Conservation (phyloP, 2,329 filamentous ascomycete genomes). For the Torrubiella hemipterigena region DNA sequence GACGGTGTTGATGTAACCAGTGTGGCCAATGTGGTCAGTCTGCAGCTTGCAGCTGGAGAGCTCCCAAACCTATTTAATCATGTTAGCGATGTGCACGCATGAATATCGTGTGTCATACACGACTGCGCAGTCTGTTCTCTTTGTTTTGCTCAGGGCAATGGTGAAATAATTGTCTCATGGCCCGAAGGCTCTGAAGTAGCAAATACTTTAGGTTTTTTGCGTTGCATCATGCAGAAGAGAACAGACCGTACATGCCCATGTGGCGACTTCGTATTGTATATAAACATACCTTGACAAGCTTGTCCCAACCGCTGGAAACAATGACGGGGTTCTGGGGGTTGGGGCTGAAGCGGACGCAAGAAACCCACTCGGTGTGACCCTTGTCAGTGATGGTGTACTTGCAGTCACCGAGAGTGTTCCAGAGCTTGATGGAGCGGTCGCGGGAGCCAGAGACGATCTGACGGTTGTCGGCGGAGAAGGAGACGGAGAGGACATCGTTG, state of each 20-base stretch:
- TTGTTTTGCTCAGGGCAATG: conserved; percentile 79
- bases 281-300: conserved; percentile 93
- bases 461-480: conserved; percentile 99
- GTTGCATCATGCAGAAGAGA: conserved; percentile 64
- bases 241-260: neutral
- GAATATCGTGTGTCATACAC: conserved; percentile 8
- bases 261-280: conserved; percentile 1
- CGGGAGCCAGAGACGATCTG: conserved; percentile 98
- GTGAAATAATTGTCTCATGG: conserved; percentile 93
- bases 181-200: conserved; percentile 99
- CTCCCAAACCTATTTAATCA: conserved; percentile 74
- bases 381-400: conserved; percentile 99
- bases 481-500: conserved; percentile 99
- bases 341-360: conserved; percentile 97
- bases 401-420: conserved; percentile 99
- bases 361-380: conserved; percentile 99
- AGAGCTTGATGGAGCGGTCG: conserved; percentile 98
- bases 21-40: conserved; percentile 99
- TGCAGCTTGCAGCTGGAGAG: conserved; percentile 98
- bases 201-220: conserved; percentile 88
- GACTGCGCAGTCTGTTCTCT: too few relatives aligned
- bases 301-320: conserved; percentile 97
- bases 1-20: conserved; percentile 99
- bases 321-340: conserved; percentile 99
- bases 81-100: conserved; percentile 4